Base-by-base conservation (phyloP, 495 filamentous ascomycete genomes). In the Annulohypoxylon bovei region DNA sequence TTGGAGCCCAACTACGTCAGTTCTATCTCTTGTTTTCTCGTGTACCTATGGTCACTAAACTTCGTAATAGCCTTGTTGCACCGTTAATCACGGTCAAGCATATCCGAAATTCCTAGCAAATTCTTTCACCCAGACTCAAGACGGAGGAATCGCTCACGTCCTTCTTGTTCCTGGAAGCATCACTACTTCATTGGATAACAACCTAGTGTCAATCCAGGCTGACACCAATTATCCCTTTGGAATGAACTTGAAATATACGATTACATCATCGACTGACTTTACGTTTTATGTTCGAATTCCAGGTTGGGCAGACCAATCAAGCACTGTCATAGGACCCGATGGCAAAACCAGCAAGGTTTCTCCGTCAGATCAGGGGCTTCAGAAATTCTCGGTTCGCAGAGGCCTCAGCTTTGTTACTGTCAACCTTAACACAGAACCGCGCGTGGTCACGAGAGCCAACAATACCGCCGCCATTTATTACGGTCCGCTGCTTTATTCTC, bases 31-130 rank as follows among this genome's bases (percentile, higher is more conserved):
- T 23, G 8, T 3, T 40, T 7, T 14, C 3, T 16, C n/a, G n/a
- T n/a, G n/a, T 23, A 7, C 49, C 5, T 8, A 57, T 61, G n/a
- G 8, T 33, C 46, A n/a, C 62, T 74, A 58, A 76, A 16, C 32
- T 16, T 6, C 47, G 18, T 12, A 3, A 67, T 69, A 77, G 73
- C 85, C 87, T 12, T 90, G 88, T 76, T 90, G 88, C 60, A 88
- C 88, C 6, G 88, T 90, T 60, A 89, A 90, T 67, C 83, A 88
- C 70, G 84, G 82, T 0, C 87, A 90, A 73, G 88, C 84, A 1
- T 85, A 83, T 63, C 85, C 88, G 0, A 90, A 90, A 67, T 89
- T 86, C 61, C 76, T 88, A 1, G 74, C 74, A 2, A 76, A 76
- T 47, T 76, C 76, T 1, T 78, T 75, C 37, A 71, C 74, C 3